These are phyloP conservation scores for Fusarium pseudonygamai DNA, from an alignment of 2,329 filamentous ascomycete genomes.

Conservation along the genomic window DNA sequence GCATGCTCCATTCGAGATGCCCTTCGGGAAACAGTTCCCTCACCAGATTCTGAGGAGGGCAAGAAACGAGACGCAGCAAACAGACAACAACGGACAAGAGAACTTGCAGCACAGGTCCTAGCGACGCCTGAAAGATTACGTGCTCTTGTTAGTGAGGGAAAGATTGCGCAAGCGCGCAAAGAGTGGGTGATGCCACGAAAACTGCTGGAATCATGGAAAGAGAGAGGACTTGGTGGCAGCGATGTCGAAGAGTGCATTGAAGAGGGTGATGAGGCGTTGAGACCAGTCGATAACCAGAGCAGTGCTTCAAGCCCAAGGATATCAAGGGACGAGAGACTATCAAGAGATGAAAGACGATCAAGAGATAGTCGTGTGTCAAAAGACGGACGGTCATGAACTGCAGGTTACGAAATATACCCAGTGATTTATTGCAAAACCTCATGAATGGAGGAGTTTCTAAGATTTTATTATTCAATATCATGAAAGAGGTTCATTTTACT, in stretches of 20 bases:
- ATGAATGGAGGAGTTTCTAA: background rate
- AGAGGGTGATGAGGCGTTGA: conserved; percentile 63
- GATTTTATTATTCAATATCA: background rate
- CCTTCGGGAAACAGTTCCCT: conserved; percentile 58
- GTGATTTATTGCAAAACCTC: conserved; percentile 10
- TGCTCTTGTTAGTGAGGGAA: conserved; percentile 66
- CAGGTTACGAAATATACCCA: conserved; percentile 36
- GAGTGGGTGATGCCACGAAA: conserved; percentile 65
- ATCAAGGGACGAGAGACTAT: conserved; percentile 32
- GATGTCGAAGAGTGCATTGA: conserved; percentile 64
- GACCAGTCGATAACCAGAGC: conserved; percentile 26
- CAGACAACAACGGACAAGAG: conserved; percentile 54
- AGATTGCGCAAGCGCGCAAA: conserved; percentile 66
- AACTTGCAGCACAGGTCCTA: conserved; percentile 71
- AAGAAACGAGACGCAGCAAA: conserved; percentile 47
- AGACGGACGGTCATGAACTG: conserved; percentile 27
- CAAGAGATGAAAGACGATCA: conserved; percentile 29
- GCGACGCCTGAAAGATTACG: conserved; percentile 68
- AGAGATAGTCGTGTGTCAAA: conserved; percentile 33
- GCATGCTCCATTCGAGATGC: conserved; percentile 64
- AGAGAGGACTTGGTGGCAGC: conserved; percentile 62
- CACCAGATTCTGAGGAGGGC: conserved; percentile 54
- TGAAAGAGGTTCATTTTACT: background rate
- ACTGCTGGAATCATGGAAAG: conserved; percentile 63
- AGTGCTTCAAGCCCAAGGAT: conserved; percentile 32